Conservation (phyloP, 2,329 filamentous ascomycete species). For the Paraphaeosphaeria sporulosa region DNA sequence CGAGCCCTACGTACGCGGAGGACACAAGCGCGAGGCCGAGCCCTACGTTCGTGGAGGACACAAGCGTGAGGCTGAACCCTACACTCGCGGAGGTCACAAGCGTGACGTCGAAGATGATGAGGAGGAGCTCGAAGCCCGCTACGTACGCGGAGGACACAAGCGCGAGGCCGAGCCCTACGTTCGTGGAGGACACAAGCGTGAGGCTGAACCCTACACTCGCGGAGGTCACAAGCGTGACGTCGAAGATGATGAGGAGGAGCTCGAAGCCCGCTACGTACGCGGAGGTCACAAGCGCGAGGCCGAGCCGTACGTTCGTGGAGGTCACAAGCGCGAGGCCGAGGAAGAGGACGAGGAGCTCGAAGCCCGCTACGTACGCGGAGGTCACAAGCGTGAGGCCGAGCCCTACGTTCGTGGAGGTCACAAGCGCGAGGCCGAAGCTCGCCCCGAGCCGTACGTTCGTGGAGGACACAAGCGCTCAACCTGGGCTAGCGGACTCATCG, state of each 20-base stretch:
- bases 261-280: too few relatives aligned
- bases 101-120: background rate
- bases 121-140: background rate
- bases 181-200: background rate
- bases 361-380: background rate
- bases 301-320: background rate
- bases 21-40: background rate
- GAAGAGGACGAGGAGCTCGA: too few relatives aligned
- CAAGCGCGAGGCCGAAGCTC: conserved; percentile 1
- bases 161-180: background rate
- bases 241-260: background rate
- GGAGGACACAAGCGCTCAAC: conserved; percentile 6
- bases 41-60: background rate
- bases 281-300: background rate
- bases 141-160: background rate
- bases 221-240: background rate
- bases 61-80: too few relatives aligned
- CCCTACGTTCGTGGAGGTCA: background rate
- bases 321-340: background rate
- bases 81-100: too few relatives aligned
- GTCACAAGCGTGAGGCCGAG: background rate
- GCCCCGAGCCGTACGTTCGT: too few relatives aligned
- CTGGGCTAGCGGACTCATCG: conserved; percentile 7
- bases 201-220: background rate
- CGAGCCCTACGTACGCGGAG: too few relatives aligned